Base-by-base conservation (phyloP, 345 rosid species). In the Murraya koenigii region DNA sequence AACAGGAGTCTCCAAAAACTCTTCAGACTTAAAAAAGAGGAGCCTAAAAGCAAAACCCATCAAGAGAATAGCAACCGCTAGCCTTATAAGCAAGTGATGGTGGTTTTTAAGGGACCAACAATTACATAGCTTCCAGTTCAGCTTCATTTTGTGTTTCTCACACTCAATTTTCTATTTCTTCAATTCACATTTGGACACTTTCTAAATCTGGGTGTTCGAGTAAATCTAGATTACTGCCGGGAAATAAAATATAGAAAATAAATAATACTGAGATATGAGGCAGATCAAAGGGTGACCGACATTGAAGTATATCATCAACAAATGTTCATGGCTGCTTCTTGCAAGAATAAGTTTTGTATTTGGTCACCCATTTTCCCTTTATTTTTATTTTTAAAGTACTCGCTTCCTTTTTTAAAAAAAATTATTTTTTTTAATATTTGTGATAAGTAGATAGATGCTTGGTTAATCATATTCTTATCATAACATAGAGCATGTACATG, bases 41-140 rank as follows among this genome's bases (percentile, higher is more conserved):
- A 93, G 84, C 80, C 87, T 77, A 68, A 90, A 84, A 74, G 89
- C 97, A 35, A 92, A 76, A 86, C 89, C 89, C 54, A 84, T 39
- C 38, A 93, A 73, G 38, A 95, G 82, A 77, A 85, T 22, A 35
- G 85, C 77, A 39, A 88, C 82, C 35, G 82, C 83, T 35, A 95
- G 72, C 85, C 87, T 93, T 54, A 90, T 72, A 41, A 90, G 75
- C 79, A 89, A 80, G 79, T 87, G 82, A 74, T 83, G 83, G 79
- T 88, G 85, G 84, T 77, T 85, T 80, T 74, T 87, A 26, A 65
- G 56, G 10, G 88, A 78, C 76, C 79, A 73, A 72, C 81, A 52
- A 52, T 52, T 52, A 52, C 56, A 71, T 56, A 81, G 52, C 26
- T 77, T 82, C 89, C 85, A 81, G 68, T 79, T 80, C 52, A 79